These are phyloP conservation scores for Ophiostoma angusticollis DNA, from an alignment of 2,329 filamentous ascomycete genomes.

Conservation along the genomic window DNA sequence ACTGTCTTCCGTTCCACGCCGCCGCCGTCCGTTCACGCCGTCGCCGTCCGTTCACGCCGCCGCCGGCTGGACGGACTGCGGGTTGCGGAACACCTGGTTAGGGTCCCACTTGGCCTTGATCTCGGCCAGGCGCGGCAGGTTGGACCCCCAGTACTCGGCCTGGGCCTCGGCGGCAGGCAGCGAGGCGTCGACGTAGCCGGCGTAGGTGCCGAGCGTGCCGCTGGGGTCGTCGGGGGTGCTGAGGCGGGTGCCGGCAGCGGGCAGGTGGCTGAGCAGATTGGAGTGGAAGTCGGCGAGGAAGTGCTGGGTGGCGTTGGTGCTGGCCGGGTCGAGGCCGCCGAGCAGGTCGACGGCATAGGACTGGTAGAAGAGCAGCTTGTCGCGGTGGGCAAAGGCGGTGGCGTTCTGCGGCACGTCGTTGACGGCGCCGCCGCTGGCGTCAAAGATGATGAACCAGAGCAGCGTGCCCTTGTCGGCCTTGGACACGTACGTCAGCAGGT, in stretches of 20 bases:
- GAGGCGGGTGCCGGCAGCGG: conserved; percentile 23
- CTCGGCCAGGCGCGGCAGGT: conserved; percentile 31
- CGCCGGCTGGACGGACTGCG: conserved; percentile 33
- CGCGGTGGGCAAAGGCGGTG: conserved; percentile 50
- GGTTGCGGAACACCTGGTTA: conserved; percentile 42
- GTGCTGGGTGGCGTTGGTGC: conserved; percentile 30
- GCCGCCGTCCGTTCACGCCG: background rate
- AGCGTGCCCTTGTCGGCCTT: conserved; percentile 34
- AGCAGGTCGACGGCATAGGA: conserved; percentile 43
- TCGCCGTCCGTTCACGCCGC: background rate
- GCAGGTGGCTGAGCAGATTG: conserved; percentile 24
- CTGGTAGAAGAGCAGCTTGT: conserved; percentile 52
- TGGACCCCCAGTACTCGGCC: conserved; percentile 41
- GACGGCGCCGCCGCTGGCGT: conserved; percentile 47
- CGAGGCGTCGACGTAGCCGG: conserved; percentile 48
- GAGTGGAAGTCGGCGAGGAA: conserved; percentile 41
- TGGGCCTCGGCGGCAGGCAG: conserved; percentile 28
- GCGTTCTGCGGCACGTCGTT: conserved; percentile 40
- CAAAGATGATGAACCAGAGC: conserved; percentile 50
- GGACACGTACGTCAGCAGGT: conserved; percentile 42
- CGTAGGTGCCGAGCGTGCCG: conserved; percentile 37
- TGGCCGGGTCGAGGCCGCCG: conserved; percentile 28
- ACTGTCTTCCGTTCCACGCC: background rate
- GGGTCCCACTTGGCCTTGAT: conserved; percentile 43
- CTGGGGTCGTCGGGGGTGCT: conserved; percentile 47